Evolutionary conservation across 805 yeast genomes (phyloP), one percentile per base, ranked within the genome.

Genomic region (Suhomyces kilbournensis): DNA sequence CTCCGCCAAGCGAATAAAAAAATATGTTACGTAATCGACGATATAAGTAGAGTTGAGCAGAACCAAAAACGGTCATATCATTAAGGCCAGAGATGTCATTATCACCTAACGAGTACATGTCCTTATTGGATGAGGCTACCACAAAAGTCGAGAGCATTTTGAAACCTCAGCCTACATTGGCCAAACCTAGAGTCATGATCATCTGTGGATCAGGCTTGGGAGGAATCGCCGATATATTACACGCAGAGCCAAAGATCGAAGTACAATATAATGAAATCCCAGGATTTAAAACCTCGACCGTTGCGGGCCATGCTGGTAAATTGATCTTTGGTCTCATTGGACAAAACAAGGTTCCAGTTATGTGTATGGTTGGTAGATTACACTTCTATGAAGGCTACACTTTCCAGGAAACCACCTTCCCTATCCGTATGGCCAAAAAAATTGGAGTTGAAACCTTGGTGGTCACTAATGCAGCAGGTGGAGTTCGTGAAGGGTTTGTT

Each of bases 391-490:
- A 93, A 69, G 99, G 99, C 1, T 86, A 90, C 69, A 76, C 82
- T n/a, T 82, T 91, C 58, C 82, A 80, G 53, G 88, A 87, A 50
- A 86, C 96, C 1, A 90, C 90, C 0, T 88, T 90, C 66, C 97
- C 97, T 0, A 76, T 93, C 15, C 79, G 99, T 53, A 85, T 88
- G 22, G 83, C 96, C 50, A 76, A 82, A 48, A 66, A 73, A 40
- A 70, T 92, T 60, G 90, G 86, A 0, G 83, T 85, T 26, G 68
- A 76, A 44, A 75, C 77, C 3, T 74, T 93, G 43, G 74, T 93
- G 22, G 96, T 86, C 8, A 93, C 98, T n/a, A 93, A 93, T 69
- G 99, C 99, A 1, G 96, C 97, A 2, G 99, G 98, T 45, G 97
- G 97, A 1, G 68, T 88, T 45, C 87, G 90, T 61, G 70, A 81